A percentile compares a stretch with the other conserved stretches of the same genome.
Evolutionary conservation across 2,329 filamentous ascomycete genomes (phyloP).

Genomic region (Aspergillus caelatus): DNA sequence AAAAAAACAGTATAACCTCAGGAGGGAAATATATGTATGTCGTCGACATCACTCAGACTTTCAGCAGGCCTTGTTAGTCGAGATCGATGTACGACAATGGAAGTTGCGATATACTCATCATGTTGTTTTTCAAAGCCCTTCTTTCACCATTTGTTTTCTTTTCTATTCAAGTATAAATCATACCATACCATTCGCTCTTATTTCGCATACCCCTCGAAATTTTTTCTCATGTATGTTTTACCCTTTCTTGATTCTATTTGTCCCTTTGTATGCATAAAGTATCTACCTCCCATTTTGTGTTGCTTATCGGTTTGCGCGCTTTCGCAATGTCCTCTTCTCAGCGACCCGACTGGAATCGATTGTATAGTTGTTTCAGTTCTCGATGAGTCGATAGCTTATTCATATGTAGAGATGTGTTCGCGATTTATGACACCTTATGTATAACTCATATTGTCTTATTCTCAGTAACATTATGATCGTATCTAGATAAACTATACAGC

Average conservation of each 20-base stretch:
- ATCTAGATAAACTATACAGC: conserved; percentile 6
- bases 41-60: conserved; percentile 9
- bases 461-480: conserved; percentile 10
- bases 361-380: conserved; percentile 13
- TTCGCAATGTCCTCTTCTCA: conserved; percentile 4
- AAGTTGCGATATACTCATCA: conserved; percentile 2
- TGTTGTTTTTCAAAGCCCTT: neutral
- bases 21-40: neutral
- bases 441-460: neutral
- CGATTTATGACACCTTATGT: conserved; percentile 2
- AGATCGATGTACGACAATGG: conserved; percentile 1
- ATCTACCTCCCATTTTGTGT: neutral
- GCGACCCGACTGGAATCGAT: conserved; percentile 12
- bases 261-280: conserved; percentile 10
- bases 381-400: neutral
- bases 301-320: neutral
- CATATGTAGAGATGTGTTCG: conserved; percentile 7
- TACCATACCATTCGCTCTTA: conserved; percentile 7
- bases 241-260: conserved; percentile 6
- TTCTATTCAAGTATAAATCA: conserved; percentile 16
- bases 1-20: neutral
- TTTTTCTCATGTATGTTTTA: conserved; percentile 28
- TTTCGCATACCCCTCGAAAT: conserved; percentile 20
- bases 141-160: neutral
- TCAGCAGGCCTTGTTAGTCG: conserved; percentile 20